Evolutionary conservation across 139 green algal genomes (phyloP).

Genomic region (Chlorella sp.): DNA sequence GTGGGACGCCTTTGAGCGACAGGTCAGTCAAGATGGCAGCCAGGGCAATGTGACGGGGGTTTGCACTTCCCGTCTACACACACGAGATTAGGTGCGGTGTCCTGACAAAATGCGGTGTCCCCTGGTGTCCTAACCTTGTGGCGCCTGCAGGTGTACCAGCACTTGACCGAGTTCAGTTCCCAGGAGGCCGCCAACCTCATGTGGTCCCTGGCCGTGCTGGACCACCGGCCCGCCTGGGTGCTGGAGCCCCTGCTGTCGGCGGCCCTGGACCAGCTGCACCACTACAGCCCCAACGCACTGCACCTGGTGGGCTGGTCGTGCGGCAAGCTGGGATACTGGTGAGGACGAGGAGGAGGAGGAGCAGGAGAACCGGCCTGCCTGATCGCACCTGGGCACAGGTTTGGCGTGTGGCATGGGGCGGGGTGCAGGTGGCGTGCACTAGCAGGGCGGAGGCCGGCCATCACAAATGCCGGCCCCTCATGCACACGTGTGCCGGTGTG

Average conservation of each 20-base stretch:
- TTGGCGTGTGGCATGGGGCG: not conserved
- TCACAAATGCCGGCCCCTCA: not conserved
- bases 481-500: not conserved
- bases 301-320: constrained; percentile 32
- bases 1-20: constrained; percentile 41
- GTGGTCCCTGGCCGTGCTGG: constrained; percentile 38
- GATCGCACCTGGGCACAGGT: not conserved
- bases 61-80: too few relatives aligned
- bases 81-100: too few relatives aligned
- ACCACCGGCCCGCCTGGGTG: constrained; percentile 20
- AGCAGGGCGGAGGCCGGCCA: too few relatives aligned
- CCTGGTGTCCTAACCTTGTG: too few relatives aligned
- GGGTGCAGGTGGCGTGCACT: too few relatives aligned
- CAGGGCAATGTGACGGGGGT: not conserved
- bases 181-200: constrained; percentile 41
- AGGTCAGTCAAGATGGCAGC: constrained; percentile 13
- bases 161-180: constrained; percentile 28
- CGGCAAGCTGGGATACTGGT: constrained; percentile 20
- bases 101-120: too few relatives aligned
- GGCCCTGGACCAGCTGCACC: constrained; percentile 4
- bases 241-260: constrained; percentile 8
- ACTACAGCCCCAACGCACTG: constrained; percentile 29
- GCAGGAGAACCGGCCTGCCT: not conserved
- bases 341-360: constrained; percentile 7
- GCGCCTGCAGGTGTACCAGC: constrained; percentile 19